Evolutionary conservation across 352 stramenopile genomes (phyloP), one percentile per base, ranked within the genome.

Genomic region (Halophytophthora batemanensis): DNA sequence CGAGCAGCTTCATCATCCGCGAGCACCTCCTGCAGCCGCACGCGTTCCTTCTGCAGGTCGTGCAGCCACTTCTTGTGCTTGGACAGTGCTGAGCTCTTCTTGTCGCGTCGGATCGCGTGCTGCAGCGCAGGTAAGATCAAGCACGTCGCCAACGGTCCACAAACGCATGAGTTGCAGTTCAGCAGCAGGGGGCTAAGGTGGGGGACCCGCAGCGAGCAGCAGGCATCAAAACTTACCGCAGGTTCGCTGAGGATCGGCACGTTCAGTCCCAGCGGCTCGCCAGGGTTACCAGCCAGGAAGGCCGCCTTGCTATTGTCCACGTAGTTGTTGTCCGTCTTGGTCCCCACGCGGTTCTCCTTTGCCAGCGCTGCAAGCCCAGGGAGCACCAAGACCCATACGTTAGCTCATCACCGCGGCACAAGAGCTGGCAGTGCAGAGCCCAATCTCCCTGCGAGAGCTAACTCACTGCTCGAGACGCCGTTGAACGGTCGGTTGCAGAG

Each of bases 401-500:
- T 31, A 31, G 25, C 8, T 8, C 25, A 10, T 31, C 25, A 31
- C 8, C 25, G 25, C 8, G 25, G 25, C 25, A 8, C 8, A 31
- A 10, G 25, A 31, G 25, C 25, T 31, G 25, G n/a, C n/a, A n/a
- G n/a, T n/a, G n/a, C n/a, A n/a, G n/a, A n/a, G n/a, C n/a, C n/a
- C n/a, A n/a, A n/a, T n/a, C n/a, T n/a, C n/a, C 25, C 8, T 31
- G 25, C 25, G 25, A 31, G 2, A 31, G 8, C 25, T 2, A 25
- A 61, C 66, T 62, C 68, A 93, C 80, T 85, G 50, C 67, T 77
- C 52, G 68, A 85, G 46, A 90, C 83, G 41, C 87, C 88, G 40
- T 93, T 93, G 76, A 97, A 97, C 13, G 92, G 91, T 18, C 92
- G 71, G 66, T 98, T 97, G 73, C 91, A 98, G 28, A 98, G 80